Percentiles rank a stretch among this genome's conserved stretches.
These are phyloP conservation scores for Wallacemonas sp. DNA, from an alignment of 208 protist species.

Conservation along the genomic window DNA sequence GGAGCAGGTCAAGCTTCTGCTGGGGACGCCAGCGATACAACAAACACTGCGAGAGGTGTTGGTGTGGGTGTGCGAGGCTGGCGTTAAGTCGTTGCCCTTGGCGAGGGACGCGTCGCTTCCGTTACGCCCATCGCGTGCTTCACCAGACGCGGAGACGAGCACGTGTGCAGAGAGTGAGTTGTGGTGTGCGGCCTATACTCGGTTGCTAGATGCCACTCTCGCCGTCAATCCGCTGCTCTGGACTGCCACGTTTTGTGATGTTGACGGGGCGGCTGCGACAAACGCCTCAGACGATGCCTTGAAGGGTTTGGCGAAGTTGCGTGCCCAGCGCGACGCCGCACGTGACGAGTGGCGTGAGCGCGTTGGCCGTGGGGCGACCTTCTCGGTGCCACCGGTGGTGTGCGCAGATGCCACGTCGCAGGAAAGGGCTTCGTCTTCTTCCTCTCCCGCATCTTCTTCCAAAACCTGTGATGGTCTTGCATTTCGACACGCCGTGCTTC, in stretches of 20 bases:
- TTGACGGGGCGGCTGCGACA: neutral
- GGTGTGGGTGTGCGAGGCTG: no score
- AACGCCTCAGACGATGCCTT: slow-evolving; percentile 15
- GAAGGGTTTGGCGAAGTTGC: slow-evolving; percentile 32
- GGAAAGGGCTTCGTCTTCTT: no score
- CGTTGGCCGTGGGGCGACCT: slow-evolving; percentile 48
- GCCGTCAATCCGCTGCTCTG: slow-evolving; percentile 28
- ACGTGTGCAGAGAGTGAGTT: neutral
- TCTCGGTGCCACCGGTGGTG: slow-evolving; percentile 27
- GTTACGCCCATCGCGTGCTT: neutral
- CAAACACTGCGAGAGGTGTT: no score
- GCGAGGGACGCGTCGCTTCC: neutral
- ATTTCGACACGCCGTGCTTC: slow-evolving; percentile 51
- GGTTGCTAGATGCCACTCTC: slow-evolving; percentile 20
- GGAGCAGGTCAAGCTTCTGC: no score
- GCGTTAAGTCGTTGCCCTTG: no score
- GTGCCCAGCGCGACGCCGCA: slow-evolving; percentile 35
- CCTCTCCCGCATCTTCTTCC: neutral
- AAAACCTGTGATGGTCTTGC: neutral
- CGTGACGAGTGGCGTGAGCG: slow-evolving; percentile 42
- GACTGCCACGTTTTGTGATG: slow-evolving; percentile 21
- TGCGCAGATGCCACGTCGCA: no score
- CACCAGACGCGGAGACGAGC: neutral
- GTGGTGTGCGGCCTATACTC: neutral
- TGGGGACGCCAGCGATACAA: no score